phyloP scores from a whole-genome alignment of 768 basidiomycete genomes.

The Phlebiopsis flavidoalba region DNA sequence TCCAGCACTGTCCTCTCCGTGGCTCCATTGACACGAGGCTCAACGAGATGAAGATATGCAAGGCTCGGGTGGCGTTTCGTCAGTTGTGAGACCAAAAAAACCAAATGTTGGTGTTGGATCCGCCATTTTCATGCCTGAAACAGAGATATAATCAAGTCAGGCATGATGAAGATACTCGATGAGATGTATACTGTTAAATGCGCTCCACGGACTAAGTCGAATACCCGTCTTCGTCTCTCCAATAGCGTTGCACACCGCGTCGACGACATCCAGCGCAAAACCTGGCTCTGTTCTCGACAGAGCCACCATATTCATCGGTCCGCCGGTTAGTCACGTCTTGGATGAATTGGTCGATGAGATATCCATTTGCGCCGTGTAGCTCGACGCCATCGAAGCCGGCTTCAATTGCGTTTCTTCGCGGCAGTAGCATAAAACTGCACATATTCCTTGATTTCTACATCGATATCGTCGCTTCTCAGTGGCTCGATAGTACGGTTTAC shows the following conservation, averaged over 20 bases:
- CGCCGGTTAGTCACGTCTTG: slow-evolving; percentile 33
- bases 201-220: slow-evolving; percentile 30
- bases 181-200: slow-evolving; percentile 22
- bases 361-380: slow-evolving; percentile 26
- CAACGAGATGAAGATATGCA: slow-evolving; percentile 33
- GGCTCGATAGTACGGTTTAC: too few species aligned
- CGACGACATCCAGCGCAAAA: slow-evolving; percentile 39
- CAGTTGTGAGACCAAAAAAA: slow-evolving; percentile 40
- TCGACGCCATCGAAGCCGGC: slow-evolving; percentile 47
- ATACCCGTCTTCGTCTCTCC: slow-evolving; percentile 37
- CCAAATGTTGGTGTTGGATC: slow-evolving; percentile 51
- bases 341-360: slow-evolving; percentile 35
- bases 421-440: slow-evolving; percentile 24
- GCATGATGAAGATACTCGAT: neutral
- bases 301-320: slow-evolving; percentile 45
- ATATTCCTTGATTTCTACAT: slow-evolving; percentile 32
- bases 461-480: neutral
- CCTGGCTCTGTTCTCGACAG: slow-evolving; percentile 38
- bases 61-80: slow-evolving; percentile 33
- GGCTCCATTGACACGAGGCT: slow-evolving; percentile 14
- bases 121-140: slow-evolving; percentile 39
- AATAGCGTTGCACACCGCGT: slow-evolving; percentile 34
- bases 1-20: slow-evolving; percentile 1
- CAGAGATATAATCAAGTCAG: neutral
- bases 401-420: slow-evolving; percentile 24